Percentiles rank a stretch among this genome's conserved stretches.
Evolutionary conservation across 1,139 yeast species (phyloP).

Genomic region (Suhomyces chickasaworum): DNA sequence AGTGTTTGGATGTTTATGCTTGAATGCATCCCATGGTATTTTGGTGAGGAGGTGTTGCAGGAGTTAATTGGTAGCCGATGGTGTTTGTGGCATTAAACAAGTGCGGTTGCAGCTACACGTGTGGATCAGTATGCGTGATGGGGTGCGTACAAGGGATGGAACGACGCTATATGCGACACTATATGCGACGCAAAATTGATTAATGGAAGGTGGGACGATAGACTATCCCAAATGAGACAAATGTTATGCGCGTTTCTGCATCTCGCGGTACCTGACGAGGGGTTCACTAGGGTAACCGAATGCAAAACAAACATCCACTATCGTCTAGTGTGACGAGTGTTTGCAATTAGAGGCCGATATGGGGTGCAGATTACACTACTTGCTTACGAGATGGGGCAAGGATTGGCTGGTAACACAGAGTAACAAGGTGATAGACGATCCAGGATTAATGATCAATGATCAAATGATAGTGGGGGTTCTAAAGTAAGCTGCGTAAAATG

Average conservation of each 20-base stretch:
- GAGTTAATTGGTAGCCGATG: background rate
- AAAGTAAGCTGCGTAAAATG: no score
- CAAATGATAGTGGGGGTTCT: no score
- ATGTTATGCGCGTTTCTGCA: constrained; percentile 2
- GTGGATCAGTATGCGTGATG: background rate
- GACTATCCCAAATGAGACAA: background rate
- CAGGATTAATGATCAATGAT: no score
- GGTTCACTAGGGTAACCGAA: constrained; percentile 1
- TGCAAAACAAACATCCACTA: background rate
- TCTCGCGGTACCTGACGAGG: constrained; percentile 1
- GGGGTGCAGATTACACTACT: no score
- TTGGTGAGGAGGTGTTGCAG: background rate
- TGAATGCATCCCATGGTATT: no score
- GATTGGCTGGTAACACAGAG: no score
- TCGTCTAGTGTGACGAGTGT: background rate
- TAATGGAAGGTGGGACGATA: background rate
- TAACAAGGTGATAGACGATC: no score
- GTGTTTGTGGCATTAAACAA: background rate
- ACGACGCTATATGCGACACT: no score
- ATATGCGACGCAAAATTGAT: background rate
- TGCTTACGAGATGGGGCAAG: no score
- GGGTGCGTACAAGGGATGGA: constrained; percentile 3
- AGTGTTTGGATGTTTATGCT: background rate
- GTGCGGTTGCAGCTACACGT: background rate
- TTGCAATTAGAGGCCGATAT: background rate